Conservation (phyloP, 73 alveolate species). For the Effrenium voratum region DNA sequence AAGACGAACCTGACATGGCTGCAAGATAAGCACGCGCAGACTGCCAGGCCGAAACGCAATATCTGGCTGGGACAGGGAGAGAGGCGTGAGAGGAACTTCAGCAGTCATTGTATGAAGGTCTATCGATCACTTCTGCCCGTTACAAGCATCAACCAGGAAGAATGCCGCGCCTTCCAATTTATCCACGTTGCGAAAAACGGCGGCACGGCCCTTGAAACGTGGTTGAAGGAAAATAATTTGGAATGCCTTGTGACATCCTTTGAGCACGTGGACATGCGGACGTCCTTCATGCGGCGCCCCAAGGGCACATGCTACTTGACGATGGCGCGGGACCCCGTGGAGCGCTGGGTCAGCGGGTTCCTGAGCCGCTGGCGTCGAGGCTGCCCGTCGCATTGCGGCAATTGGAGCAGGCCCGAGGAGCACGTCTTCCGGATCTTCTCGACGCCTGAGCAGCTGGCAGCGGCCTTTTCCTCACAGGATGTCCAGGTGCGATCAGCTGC, state of each 20-base stretch:
- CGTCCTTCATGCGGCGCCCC: neutral
- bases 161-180: constrained; percentile 20
- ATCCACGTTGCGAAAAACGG: constrained; percentile 37
- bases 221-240: neutral
- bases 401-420: constrained; percentile 13
- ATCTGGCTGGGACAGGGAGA: too few relatives aligned
- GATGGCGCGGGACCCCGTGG: constrained; percentile 23
- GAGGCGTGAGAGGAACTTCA: too few relatives aligned
- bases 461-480: neutral
- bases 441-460: constrained; percentile 15
- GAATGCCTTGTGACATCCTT: neutral
- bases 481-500: neutral
- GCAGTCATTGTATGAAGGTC: too few relatives aligned
- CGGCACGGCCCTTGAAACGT: constrained; percentile 26
- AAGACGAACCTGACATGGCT: too few relatives aligned
- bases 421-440: neutral
- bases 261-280: neutral
- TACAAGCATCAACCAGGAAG: too few relatives aligned
- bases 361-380: constrained; percentile 40
- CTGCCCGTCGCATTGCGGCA: constrained; percentile 20
- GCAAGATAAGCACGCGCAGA: too few relatives aligned
- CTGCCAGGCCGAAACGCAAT: too few relatives aligned
- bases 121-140: too few relatives aligned
- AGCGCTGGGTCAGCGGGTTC: constrained; percentile 9
- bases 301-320: constrained; percentile 38